Evolutionary conservation across 169 alveolate genomes (phyloP), one percentile per base, ranked within the genome.

Genomic region (Cryptosporidium ubiquitum): DNA sequence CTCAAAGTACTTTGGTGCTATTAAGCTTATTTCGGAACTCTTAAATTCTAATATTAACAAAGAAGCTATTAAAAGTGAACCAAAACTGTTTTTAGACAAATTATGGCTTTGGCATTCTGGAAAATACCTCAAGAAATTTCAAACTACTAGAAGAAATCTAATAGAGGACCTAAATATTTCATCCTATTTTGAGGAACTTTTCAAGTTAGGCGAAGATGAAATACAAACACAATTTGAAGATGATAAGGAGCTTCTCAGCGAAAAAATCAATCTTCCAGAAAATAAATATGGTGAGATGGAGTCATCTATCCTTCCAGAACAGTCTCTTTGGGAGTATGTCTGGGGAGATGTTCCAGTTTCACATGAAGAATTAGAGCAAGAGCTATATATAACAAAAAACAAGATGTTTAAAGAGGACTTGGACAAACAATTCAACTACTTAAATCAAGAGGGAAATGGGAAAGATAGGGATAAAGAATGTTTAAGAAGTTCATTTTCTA

Each of bases 271-370:
- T n/a, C 6, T 16, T 12, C n/a, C 33, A 10, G 70, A 52, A 79
- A 44, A 39, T 12, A 20, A 16, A 35, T 79, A 79, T 16, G 89
- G 89, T 35, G 37, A 79, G 23, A 79, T 79, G 89, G 74, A 79
- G 40, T 64, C 89, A 14, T 58, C 89, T 1, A 79, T 79, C 18
- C 68, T 79, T 9, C 89, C 89, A 16, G 68, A 64, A n/a, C 89
- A 79, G 44, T 79, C 89, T 6, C 75, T 79, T 5, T 79, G 89
- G 89, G 89, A 79, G 51, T 79, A 60, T 40, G 89, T 64, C 4
- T 79, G 89, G 89, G 89, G 89, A 29, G 64, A 44, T 79, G 61
- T 61, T 12, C 85, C 85, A 16, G 31, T 73, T 18, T 73, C 85
- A 12, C 61, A 73, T 26, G 85, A 73, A 26, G 85, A 73, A 40